Evolutionary conservation across 202 grass and related monocot species (phyloP).

Genomic region (Eragrostis tef): DNA sequence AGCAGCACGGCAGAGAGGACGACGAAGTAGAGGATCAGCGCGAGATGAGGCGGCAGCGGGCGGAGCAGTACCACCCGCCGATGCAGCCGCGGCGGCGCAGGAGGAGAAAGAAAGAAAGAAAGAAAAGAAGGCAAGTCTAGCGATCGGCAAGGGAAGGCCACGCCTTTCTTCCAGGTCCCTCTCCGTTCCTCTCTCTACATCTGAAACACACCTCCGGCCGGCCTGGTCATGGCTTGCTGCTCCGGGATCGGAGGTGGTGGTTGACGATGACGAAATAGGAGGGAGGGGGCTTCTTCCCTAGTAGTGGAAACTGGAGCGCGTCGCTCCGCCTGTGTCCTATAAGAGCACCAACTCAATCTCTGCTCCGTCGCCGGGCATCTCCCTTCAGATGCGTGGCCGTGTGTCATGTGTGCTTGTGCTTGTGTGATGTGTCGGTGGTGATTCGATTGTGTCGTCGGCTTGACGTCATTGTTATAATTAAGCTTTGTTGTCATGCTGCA

Average conservation of each 20-base stretch:
- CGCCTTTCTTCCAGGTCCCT: constrained; percentile 40
- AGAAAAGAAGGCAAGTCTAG: constrained; percentile 16
- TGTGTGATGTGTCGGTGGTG: too few species aligned
- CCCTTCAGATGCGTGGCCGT: too few species aligned
- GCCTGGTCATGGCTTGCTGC: neutral
- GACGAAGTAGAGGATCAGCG: too few species aligned
- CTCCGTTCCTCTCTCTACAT: neutral
- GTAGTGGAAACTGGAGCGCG: too few species aligned
- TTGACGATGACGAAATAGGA: neutral
- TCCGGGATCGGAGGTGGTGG: neutral
- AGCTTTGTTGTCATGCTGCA: too few species aligned
- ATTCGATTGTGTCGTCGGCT: too few species aligned
- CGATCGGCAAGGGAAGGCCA: constrained; percentile 41
- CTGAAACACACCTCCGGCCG: neutral
- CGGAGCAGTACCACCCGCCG: neutral
- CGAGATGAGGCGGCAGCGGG: constrained; percentile 17
- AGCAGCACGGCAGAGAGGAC: neutral
- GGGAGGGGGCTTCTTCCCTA: neutral
- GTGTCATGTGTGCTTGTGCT: too few species aligned
- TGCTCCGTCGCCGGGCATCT: too few species aligned
- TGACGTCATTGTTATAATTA: too few species aligned
- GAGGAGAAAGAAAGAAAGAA: neutral
- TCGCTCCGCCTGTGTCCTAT: too few species aligned
- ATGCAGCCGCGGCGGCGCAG: neutral
- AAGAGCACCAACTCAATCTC: too few species aligned